Evolutionary conservation across 768 basidiomycete genomes (phyloP).

Genomic region (Cystofilobasidium macerans): DNA sequence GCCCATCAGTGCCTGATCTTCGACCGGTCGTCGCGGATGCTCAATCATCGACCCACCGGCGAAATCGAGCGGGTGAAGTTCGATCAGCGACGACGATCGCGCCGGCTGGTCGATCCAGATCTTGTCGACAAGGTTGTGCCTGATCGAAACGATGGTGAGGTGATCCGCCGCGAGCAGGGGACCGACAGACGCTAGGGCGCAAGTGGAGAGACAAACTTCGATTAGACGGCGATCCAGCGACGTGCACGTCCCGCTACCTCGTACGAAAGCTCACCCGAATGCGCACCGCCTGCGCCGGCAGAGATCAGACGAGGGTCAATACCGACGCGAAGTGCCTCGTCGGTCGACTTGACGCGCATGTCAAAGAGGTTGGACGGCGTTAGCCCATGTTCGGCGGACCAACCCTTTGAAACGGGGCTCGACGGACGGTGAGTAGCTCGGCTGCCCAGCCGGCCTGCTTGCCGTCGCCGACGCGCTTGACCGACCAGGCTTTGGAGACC

Average conservation of each 20-base stretch:
- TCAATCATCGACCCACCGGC: not conserved
- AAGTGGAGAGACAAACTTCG: not conserved
- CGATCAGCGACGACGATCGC: constrained; percentile 55
- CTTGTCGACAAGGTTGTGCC: constrained; percentile 61
- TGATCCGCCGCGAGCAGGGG: constrained; percentile 14
- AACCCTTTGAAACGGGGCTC: not conserved
- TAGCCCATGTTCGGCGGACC: not conserved
- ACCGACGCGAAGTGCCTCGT: constrained; percentile 4
- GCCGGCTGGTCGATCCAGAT: constrained; percentile 56
- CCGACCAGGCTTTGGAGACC: constrained; percentile 12
- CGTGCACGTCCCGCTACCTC: too few relatives aligned
- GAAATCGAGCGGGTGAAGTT: constrained; percentile 55
- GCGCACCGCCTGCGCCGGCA: constrained; percentile 10
- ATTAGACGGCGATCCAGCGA: not conserved
- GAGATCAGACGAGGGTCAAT: constrained; percentile 24
- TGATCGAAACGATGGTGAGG: constrained; percentile 33
- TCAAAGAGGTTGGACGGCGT: too few relatives aligned
- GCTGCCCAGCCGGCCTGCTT: constrained; percentile 15
- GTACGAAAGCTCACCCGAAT: constrained; percentile 6
- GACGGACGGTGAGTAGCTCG: constrained; percentile 14
- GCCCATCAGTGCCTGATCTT: too few relatives aligned
- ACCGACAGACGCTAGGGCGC: constrained; percentile 2
- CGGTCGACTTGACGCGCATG: not conserved
- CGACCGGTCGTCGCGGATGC: too few relatives aligned
- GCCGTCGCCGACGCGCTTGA: constrained; percentile 21